Conservation (phyloP, 169 alveolate species). For the Plasmodium relictum region DNA sequence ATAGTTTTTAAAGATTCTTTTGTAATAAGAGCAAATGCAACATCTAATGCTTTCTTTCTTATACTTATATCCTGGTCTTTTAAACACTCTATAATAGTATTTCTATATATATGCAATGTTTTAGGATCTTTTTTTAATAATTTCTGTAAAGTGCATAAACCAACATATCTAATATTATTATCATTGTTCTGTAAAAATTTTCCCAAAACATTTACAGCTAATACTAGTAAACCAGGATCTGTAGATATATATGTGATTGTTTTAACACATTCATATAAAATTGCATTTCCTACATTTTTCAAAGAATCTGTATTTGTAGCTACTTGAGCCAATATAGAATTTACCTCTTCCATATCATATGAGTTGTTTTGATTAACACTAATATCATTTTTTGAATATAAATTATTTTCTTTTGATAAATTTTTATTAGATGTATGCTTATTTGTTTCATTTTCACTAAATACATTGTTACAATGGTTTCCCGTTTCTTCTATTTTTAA, state of each 20-base stretch:
- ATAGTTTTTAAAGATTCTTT: slow-evolving; percentile 93
- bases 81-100: slow-evolving; percentile 88
- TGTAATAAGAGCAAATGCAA: slow-evolving; percentile 94
- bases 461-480: not conserved
- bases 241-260: slow-evolving; percentile 95
- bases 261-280: slow-evolving; percentile 97
- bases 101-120: slow-evolving; percentile 82
- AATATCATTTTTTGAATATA: not conserved
- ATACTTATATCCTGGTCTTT: slow-evolving; percentile 97
- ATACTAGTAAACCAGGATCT: slow-evolving; percentile 90
- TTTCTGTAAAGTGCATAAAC: slow-evolving; percentile 92
- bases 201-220: slow-evolving; percentile 96
- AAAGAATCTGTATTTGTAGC: slow-evolving; percentile 96
- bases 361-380: slow-evolving; percentile 27
- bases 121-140: slow-evolving; percentile 92
- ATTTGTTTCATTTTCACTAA: not conserved
- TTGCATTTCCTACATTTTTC: slow-evolving; percentile 98
- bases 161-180: slow-evolving; percentile 92
- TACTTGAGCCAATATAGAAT: slow-evolving; percentile 93
- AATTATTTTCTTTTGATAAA: not conserved
- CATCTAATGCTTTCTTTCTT: slow-evolving; percentile 97
- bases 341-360: slow-evolving; percentile 92
- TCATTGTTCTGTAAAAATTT: slow-evolving; percentile 95
- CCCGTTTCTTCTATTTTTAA: not conserved
- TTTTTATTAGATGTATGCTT: not conserved